Base-by-base conservation (phyloP, 139 green algal genomes). In the Astrephomene gubernaculifera region DNA sequence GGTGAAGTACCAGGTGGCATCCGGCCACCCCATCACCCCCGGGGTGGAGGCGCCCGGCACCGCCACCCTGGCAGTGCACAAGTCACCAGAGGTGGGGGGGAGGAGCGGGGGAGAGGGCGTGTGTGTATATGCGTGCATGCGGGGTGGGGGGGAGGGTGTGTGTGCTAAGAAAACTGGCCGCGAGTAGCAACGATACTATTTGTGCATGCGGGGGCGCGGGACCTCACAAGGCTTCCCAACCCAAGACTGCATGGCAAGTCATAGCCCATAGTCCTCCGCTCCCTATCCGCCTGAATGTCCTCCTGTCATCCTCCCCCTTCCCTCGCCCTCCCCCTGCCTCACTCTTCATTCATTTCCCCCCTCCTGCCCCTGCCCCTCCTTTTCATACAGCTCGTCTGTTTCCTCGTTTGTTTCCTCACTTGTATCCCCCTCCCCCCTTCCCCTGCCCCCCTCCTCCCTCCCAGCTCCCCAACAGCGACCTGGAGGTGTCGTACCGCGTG, bases 401-500 rank as follows among this genome's bases (percentile, higher is more conserved):
- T n/a, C n/a, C n/a, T n/a, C n/a, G n/a, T n/a, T n/a, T n/a, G n/a
- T n/a, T n/a, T n/a, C n/a, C n/a, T n/a, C n/a, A n/a, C n/a, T n/a
- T n/a, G n/a, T n/a, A n/a, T n/a, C 36, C 36, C 35, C 36, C 65
- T 31, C 65, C 8, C 65, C 21, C 24, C 54, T 12, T 53, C 33
- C 73, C 22, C 5, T 27, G 35, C 49, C 22, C 43, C 71, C 35
- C n/a, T 19, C 9, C 7, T 24, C 33, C 73, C 1, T 36, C 38
- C 2, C 78, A 84, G 78, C 10, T 54, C 21, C 79, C 79, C 64
- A 86, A 86, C 65, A n/a, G 27, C 29, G 79, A 86, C 45, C 12
- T 82, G 71, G 63, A 85, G 45, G 53, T 69, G 21, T 10, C 57
- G 7, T 72, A 71, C 60, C 79, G 68, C 6, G 87, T 93, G 31